Percentiles rank a stretch among this genome's conserved stretches.
Evolutionary conservation across 2,329 filamentous ascomycete species (phyloP).

Genomic region (Hypoxylon sp.): DNA sequence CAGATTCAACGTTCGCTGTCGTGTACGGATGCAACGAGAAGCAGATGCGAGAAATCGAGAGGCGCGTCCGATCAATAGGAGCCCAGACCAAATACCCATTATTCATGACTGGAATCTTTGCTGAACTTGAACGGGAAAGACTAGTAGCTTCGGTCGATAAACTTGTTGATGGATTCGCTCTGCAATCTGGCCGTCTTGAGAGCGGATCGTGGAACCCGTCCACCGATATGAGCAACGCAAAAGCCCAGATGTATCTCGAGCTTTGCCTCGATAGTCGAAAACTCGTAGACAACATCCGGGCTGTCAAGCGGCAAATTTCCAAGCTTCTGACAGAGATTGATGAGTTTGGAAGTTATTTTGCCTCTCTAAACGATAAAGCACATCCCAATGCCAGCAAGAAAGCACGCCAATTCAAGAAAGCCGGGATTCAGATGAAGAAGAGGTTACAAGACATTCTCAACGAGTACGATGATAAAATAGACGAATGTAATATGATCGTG

Average conservation of each 20-base stretch:
- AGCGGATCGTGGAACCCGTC: slow-evolving; percentile 26
- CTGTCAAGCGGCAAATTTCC: slow-evolving; percentile 29
- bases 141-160: slow-evolving; percentile 28
- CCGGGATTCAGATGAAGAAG: slow-evolving; percentile 41
- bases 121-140: slow-evolving; percentile 45
- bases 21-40: slow-evolving; percentile 44
- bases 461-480: slow-evolving; percentile 52
- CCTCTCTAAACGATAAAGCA: slow-evolving; percentile 6
- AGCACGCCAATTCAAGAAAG: slow-evolving; percentile 24
- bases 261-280: slow-evolving; percentile 36
- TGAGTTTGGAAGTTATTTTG: slow-evolving; percentile 22
- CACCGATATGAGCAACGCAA: slow-evolving; percentile 35
- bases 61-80: slow-evolving; percentile 29
- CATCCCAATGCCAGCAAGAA: slow-evolving; percentile 2
- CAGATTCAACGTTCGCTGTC: slow-evolving; percentile 35
- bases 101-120: slow-evolving; percentile 41
- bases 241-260: slow-evolving; percentile 34
- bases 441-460: slow-evolving; percentile 46
- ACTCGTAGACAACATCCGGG: slow-evolving; percentile 37
- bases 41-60: slow-evolving; percentile 30
- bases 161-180: slow-evolving; percentile 39
- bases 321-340: slow-evolving; percentile 38
- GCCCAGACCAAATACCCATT: slow-evolving; percentile 41
- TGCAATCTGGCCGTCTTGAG: slow-evolving; percentile 35
- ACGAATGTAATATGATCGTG: slow-evolving; percentile 50